phyloP scores from a whole-genome alignment of 352 stramenopile species.

The Pythium phragmiticola region DNA sequence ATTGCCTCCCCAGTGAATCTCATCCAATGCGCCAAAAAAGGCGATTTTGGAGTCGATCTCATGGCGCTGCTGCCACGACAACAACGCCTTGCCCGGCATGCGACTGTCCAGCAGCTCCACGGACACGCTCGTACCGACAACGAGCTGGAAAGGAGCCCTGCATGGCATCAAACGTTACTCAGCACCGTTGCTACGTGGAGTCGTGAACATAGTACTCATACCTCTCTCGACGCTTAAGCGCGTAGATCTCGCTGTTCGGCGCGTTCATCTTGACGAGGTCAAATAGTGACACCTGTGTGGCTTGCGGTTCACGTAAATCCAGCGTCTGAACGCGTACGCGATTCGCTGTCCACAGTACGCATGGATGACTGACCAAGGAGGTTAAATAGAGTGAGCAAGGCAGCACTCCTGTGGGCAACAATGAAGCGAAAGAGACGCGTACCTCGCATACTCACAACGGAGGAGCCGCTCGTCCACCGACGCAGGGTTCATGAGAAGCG shows the following conservation, averaged over 20 bases:
- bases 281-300: constrained; percentile 39
- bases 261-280: constrained; percentile 41
- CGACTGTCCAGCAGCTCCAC: constrained; percentile 70
- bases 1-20: constrained; percentile 5
- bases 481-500: constrained; percentile 23
- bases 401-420: too few relatives aligned
- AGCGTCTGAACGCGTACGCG: constrained; percentile 38
- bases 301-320: constrained; percentile 48
- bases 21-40: constrained; percentile 21
- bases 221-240: constrained; percentile 58
- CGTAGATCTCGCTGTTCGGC: constrained; percentile 53
- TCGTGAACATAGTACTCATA: constrained; percentile 11
- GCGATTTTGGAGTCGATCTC: constrained; percentile 12
- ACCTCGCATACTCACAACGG: constrained; percentile 79
- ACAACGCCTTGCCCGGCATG: constrained; percentile 53
- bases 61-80: constrained; percentile 55
- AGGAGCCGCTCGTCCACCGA: constrained; percentile 38
- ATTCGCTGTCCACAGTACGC: constrained; percentile 66
- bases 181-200: neutral
- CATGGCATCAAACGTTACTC: neutral
- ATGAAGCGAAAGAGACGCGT: neutral
- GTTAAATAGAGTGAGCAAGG: neutral
- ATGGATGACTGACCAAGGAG: constrained; percentile 45
- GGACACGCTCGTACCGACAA: constrained; percentile 61
- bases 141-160: constrained; percentile 71